phyloP scores from a whole-genome alignment of 768 basidiomycete genomes.

The Panellus pusillus region DNA sequence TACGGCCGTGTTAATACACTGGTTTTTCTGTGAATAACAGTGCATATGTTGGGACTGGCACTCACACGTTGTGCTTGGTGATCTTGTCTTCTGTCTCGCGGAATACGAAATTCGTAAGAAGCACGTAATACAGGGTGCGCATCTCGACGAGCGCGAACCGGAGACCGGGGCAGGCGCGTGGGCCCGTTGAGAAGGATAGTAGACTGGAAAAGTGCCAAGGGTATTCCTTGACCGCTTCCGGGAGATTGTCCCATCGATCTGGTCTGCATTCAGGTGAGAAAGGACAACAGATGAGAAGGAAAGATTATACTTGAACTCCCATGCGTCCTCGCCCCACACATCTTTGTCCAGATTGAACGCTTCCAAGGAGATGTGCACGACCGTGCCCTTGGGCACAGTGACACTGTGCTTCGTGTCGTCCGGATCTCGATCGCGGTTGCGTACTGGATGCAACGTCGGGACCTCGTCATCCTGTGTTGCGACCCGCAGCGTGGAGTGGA shows the following conservation, averaged over 20 bases:
- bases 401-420: conserved; percentile 43
- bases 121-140: conserved; percentile 70
- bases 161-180: conserved; percentile 80
- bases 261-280: conserved; percentile 46
- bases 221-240: conserved; percentile 61
- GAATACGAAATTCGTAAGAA: conserved; percentile 69
- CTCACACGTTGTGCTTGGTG: conserved; percentile 63
- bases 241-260: conserved; percentile 78
- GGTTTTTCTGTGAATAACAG: background rate
- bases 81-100: conserved; percentile 52
- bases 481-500: conserved; percentile 79
- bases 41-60: background rate
- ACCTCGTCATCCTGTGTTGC: conserved; percentile 78
- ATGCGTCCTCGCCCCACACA: conserved; percentile 80
- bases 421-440: conserved; percentile 45
- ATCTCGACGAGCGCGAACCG: conserved; percentile 84
- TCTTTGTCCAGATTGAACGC: conserved; percentile 76
- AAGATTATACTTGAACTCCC: conserved; percentile 69
- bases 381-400: conserved; percentile 62
- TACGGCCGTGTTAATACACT: conserved; percentile 71
- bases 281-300: background rate
- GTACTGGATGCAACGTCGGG: conserved; percentile 67
- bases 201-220: conserved; percentile 75
- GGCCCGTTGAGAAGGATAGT: conserved; percentile 78
- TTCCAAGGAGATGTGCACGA: conserved; percentile 78